These are phyloP conservation scores for Coemansia sp. DNA, from an alignment of 192 early-diverging fungal genomes.

Conservation along the genomic window DNA sequence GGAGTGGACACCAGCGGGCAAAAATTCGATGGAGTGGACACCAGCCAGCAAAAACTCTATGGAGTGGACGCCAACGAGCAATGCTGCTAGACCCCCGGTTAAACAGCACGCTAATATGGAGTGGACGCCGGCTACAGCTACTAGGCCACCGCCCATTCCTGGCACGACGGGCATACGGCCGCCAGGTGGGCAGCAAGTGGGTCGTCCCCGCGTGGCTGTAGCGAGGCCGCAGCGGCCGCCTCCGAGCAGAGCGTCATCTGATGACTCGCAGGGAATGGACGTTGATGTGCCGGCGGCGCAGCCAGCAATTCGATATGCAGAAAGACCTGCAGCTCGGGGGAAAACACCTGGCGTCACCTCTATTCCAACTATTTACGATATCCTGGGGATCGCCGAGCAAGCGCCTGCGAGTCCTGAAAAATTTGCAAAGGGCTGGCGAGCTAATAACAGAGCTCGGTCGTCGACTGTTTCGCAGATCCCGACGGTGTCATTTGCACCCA, in stretches of 20 bases:
- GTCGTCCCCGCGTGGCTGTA: not conserved
- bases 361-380: constrained; percentile 46
- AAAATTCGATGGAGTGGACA: constrained; percentile 10
- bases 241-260: not conserved
- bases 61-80: constrained; percentile 30
- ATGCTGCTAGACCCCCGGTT: not conserved
- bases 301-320: not conserved
- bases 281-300: constrained; percentile 8
- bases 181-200: not conserved
- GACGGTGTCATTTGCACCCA: not conserved
- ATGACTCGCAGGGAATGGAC: constrained; percentile 5
- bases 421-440: not conserved
- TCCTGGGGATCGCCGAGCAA: constrained; percentile 38
- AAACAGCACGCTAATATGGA: constrained; percentile 19
- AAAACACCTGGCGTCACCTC: not conserved
- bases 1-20: constrained; percentile 1
- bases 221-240: not conserved
- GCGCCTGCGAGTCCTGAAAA: constrained; percentile 10
- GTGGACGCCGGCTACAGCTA: constrained; percentile 28
- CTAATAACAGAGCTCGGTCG: not conserved
- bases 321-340: not conserved
- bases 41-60: not conserved
- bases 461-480: constrained; percentile 1
- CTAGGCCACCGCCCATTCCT: not conserved
- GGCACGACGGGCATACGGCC: not conserved